Conservation (phyloP, 1,284 basidiomycete genomes). For the Taiwanofungus camphoratus region DNA sequence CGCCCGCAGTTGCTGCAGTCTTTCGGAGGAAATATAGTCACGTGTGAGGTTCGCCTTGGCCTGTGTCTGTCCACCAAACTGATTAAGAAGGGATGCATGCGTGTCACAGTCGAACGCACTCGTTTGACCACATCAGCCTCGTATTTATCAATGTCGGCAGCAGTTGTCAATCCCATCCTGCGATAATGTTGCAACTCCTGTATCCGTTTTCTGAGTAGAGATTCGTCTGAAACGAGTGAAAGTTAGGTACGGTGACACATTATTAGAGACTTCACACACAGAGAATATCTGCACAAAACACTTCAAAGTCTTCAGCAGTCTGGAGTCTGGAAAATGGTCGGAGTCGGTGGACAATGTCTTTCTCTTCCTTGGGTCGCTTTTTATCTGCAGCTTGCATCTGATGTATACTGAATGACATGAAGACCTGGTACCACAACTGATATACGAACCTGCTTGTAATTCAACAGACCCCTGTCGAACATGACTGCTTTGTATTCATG, state of each 20-base stretch:
- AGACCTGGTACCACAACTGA: background rate
- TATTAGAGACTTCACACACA: no score
- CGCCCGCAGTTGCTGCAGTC: constrained; percentile 36
- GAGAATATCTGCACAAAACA: constrained; percentile 83
- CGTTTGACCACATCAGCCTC: constrained; percentile 70
- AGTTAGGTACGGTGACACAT: no score
- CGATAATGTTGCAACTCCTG: constrained; percentile 87
- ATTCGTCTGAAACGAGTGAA: constrained; percentile 57
- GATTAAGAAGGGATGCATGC: constrained; percentile 5
- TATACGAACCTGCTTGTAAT: constrained; percentile 81
- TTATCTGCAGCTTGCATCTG: constrained; percentile 90
- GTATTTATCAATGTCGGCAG: constrained; percentile 87
- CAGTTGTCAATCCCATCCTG: constrained; percentile 73
- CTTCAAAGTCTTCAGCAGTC: constrained; percentile 89
- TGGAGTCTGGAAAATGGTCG: constrained; percentile 92
- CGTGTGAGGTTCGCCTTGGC: constrained; percentile 52
- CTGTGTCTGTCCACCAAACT: constrained; percentile 37
- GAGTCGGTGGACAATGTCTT: constrained; percentile 84
- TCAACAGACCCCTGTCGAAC: constrained; percentile 87
- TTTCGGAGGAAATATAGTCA: constrained; percentile 50
- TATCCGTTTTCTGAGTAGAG: constrained; percentile 79
- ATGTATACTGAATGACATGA: constrained; percentile 4
- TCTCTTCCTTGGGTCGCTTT: constrained; percentile 87
- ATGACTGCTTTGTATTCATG: constrained; percentile 87
- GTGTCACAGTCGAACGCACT: constrained; percentile 37